Evolutionary conservation across 306 rosid genomes (phyloP).

Genomic region (Carpinus viminea): DNA sequence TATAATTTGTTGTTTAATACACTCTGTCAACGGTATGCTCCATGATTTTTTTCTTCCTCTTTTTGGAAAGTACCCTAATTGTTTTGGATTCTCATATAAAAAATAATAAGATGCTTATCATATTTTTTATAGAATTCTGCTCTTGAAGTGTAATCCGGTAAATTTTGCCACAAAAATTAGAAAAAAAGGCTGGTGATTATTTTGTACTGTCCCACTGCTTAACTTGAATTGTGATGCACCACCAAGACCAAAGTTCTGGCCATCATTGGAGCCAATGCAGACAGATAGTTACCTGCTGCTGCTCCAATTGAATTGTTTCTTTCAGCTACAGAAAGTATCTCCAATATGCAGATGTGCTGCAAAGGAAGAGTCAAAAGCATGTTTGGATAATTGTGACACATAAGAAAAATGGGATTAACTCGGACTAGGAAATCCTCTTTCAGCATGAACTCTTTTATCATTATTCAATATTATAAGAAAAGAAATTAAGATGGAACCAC

Average conservation of each 20-base stretch:
- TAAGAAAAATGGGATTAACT: neutral
- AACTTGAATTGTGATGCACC: neutral
- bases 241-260: neutral
- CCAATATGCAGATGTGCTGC: neutral
- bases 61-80: neutral
- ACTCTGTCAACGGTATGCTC: neutral
- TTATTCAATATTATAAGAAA: neutral
- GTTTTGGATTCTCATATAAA: neutral
- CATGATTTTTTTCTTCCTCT: conserved; percentile 2
- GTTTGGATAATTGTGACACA: neutral
- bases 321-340: neutral
- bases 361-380: neutral
- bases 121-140: neutral
- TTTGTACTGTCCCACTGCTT: neutral
- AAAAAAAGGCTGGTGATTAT: neutral
- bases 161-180: neutral
- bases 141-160: neutral
- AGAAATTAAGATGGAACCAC: neutral
- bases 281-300: neutral
- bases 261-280: neutral
- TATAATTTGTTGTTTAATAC: neutral
- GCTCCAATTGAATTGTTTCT: neutral
- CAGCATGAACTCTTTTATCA: neutral
- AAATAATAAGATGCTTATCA: neutral
- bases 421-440: neutral